Evolutionary conservation across 2,329 filamentous ascomycete genomes (phyloP).

Genomic region (Aspergillus unguis): DNA sequence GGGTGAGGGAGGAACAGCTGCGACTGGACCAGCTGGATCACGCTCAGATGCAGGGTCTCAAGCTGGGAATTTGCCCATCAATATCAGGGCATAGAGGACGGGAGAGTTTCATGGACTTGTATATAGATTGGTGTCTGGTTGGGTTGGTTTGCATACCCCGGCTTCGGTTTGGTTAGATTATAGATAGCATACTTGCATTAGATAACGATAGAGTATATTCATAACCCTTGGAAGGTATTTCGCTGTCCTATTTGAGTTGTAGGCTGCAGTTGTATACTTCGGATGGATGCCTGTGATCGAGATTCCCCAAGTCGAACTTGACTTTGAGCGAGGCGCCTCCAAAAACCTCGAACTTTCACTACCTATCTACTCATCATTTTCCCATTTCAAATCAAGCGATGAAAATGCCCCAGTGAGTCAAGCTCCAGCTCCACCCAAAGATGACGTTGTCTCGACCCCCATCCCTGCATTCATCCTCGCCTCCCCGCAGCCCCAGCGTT

Average conservation of each 20-base stretch:
- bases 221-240: background rate
- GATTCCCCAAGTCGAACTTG: background rate
- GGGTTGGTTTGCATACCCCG: slow-evolving; percentile 4
- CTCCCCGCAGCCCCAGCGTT: background rate
- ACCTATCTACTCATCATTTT: background rate
- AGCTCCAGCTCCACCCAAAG: background rate
- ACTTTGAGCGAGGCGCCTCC: background rate
- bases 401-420: slow-evolving; percentile 1
- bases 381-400: background rate
- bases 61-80: background rate
- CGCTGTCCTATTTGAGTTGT: background rate
- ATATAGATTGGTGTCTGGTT: background rate
- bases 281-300: background rate
- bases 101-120: no score
- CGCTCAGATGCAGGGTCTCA: no score
- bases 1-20: slow-evolving; percentile 11
- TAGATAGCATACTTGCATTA: slow-evolving; percentile 13
- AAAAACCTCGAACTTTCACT: background rate
- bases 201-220: slow-evolving; percentile 3
- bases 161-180: slow-evolving; percentile 7
- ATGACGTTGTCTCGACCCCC: slow-evolving; percentile 9
- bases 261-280: no score
- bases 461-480: background rate
- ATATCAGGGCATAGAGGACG: slow-evolving; percentile 15
- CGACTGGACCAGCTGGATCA: background rate